Conservation (phyloP, 2,329 filamentous ascomycete species). For the Ophiostoma ulmi region DNA sequence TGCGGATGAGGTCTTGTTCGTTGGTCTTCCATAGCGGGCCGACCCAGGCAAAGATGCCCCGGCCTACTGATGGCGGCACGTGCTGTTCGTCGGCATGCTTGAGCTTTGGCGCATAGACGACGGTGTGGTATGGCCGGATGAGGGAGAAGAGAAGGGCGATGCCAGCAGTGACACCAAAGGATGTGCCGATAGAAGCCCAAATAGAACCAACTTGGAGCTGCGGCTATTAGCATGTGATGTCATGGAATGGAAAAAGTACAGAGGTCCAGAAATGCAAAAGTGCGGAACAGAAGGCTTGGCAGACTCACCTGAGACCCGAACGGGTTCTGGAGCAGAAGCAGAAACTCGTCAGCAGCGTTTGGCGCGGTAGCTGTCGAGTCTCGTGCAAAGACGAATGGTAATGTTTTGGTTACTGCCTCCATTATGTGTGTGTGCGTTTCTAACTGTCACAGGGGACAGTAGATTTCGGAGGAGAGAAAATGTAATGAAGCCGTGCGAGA, state of each 20-base stretch:
- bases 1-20: conserved; percentile 71
- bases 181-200: conserved; percentile 73
- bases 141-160: conserved; percentile 81
- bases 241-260: neutral
- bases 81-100: conserved; percentile 90
- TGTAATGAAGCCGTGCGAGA: conserved; percentile 15
- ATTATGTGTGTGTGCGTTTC: conserved; percentile 19
- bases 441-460: conserved; percentile 9
- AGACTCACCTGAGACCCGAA: conserved; percentile 42
- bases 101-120: conserved; percentile 90
- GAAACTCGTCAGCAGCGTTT: conserved; percentile 36
- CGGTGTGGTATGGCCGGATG: conserved; percentile 81
- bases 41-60: conserved; percentile 84
- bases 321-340: conserved; percentile 46
- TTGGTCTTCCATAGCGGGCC: conserved; percentile 69
- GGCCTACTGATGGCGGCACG: conserved; percentile 78
- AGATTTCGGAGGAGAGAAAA: neutral
- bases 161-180: conserved; percentile 65
- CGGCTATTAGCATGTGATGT: conserved; percentile 10
- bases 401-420: conserved; percentile 24
- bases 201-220: conserved; percentile 56
- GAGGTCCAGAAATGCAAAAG: neutral
- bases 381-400: conserved; percentile 23
- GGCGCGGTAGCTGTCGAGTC: conserved; percentile 11
- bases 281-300: neutral